A percentile compares a stretch with the other conserved stretches of the same genome.
Evolutionary conservation across 2,329 filamentous ascomycete species (phyloP).

Genomic region (Fusarium sp.): DNA sequence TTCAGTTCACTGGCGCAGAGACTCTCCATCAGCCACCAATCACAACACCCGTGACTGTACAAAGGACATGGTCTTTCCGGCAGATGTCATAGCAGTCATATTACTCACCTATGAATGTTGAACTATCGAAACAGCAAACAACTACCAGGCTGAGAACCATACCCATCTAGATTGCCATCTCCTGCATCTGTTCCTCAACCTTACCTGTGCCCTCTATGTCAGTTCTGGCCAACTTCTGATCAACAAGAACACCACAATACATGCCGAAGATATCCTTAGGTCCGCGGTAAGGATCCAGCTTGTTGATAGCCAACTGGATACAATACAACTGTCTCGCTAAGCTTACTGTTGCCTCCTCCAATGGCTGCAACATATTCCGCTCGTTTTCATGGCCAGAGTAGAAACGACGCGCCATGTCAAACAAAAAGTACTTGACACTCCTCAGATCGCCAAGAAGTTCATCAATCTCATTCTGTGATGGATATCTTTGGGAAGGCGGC

Average conservation of each 20-base stretch:
- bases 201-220: neutral
- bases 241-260: neutral
- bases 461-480: neutral
- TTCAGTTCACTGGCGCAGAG: too few relatives aligned
- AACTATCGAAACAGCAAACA: rapidly evolving
- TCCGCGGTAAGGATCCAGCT: neutral
- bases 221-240: neutral
- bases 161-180: neutral
- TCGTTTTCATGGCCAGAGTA: neutral
- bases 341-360: too few relatives aligned
- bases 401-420: neutral
- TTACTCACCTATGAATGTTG: neutral
- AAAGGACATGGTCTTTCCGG: neutral
- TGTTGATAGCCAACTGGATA: neutral
- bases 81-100: neutral
- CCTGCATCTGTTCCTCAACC: neutral
- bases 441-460: neutral
- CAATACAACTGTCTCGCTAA: neutral
- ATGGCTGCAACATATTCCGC: neutral
- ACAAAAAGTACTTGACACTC: neutral
- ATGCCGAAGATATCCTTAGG: neutral
- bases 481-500: neutral
- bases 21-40: neutral
- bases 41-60: neutral
- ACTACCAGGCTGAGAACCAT: too few relatives aligned